Evolutionary conservation across 805 yeast species (phyloP), one percentile per base, ranked within the genome.

Genomic region (Saturnispora zaruensis): DNA sequence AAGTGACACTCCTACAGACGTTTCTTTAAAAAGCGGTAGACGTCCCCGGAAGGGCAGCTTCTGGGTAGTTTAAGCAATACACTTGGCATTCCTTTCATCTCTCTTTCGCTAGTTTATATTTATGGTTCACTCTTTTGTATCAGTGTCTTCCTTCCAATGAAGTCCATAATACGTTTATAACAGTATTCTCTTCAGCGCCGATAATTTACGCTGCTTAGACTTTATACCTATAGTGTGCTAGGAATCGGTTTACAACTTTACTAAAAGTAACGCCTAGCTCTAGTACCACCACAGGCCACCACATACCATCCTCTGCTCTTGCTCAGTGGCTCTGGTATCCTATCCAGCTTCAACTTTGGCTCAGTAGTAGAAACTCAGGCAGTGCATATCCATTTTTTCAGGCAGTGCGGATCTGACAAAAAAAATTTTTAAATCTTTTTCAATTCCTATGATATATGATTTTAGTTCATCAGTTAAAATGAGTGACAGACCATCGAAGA

Each of bases 401-500:
- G 42, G 42, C 42, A 21, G 42, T 38, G 42, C 28, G 23, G 42
- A 38, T 38, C 42, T 38, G 5, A 18, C n/a, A 38, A 38, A 34
- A 34, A 21, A 38, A 38, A 38, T 21, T 23, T 23, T 23, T 23
- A 16, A 38, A 42, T 9, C 37, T 33, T 46, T 41, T 33, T 23
- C 18, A 24, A 24, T 33, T 30, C 26, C 18, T 20, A 4, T 16
- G 13, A 25, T 21, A 23, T 13, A 45, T 36, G 28, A 30, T 25
- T 28, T 38, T 16, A 14, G 23, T 36, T 25, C 30, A 36, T 45
- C 9, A 21, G 21, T 36, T 20, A 36, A 14, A 16, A 64, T 63
- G 64, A 54, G 58, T 38, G 65, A 63, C 8, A 72, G 79, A 65
- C 71, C 74, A 34, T 60, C 58, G 53, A 78, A 78, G 66, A 78